Conservation (phyloP, 371 early-diverging fungal species). For the Zopfochytrium polystomum region DNA sequence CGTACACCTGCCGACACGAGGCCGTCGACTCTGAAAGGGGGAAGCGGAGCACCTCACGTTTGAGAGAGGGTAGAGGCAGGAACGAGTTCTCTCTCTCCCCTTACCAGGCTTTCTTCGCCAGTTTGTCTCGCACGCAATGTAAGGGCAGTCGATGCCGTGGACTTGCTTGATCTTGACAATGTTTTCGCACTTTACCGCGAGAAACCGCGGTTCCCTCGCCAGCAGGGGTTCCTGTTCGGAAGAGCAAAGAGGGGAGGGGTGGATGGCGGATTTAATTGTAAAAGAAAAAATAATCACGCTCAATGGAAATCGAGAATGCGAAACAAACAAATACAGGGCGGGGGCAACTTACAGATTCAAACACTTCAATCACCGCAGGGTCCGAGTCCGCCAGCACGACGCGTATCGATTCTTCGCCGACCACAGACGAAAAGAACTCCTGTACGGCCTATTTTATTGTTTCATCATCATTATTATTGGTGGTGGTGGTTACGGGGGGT, state of each 20-base stretch:
- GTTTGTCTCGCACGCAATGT: constrained; percentile 26
- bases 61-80: background rate
- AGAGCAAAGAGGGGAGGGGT: too few relatives aligned
- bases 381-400: background rate
- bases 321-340: too few relatives aligned
- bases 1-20: constrained; percentile 9
- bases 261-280: too few relatives aligned
- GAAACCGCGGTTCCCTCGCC: background rate
- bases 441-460: too few relatives aligned
- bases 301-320: background rate
- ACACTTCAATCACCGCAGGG: background rate
- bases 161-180: constrained; percentile 12
- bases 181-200: background rate
- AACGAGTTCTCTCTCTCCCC: too few relatives aligned
- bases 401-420: too few relatives aligned
- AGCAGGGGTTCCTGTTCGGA: background rate
- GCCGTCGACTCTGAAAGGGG: constrained; percentile 19
- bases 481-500: too few relatives aligned
- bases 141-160: background rate
- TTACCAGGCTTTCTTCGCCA: constrained; percentile 30
- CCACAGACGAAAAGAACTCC: too few relatives aligned
- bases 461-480: too few relatives aligned
- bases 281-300: background rate
- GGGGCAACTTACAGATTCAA: background rate
- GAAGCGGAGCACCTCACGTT: background rate